These are phyloP conservation scores for Alternaria arbusti DNA, from an alignment of 2,329 filamentous ascomycete species.

Conservation along the genomic window DNA sequence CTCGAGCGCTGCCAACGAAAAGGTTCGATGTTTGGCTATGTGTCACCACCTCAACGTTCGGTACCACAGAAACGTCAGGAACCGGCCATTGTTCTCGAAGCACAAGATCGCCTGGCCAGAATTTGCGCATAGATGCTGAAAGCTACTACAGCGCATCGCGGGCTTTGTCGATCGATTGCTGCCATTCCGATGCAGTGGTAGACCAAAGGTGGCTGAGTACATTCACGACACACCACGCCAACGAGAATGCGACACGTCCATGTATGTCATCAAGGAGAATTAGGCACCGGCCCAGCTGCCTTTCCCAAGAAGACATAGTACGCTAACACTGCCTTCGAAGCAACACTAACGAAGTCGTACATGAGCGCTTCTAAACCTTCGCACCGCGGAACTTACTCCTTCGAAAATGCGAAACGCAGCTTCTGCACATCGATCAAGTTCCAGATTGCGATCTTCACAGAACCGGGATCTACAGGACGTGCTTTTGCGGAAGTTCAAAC, in stretches of 20 bases:
- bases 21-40: neutral
- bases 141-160: neutral
- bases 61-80: neutral
- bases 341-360: neutral
- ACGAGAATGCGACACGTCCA: neutral
- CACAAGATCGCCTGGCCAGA: neutral
- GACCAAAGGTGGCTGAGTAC: neutral
- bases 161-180: neutral
- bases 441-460: neutral
- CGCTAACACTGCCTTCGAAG: neutral
- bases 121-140: neutral
- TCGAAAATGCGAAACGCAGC: neutral
- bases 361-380: neutral
- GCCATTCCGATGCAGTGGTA: neutral
- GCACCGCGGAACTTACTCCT: neutral
- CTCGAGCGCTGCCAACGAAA: neutral
- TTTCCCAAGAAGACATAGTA: neutral
- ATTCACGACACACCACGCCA: neutral
- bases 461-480: neutral
- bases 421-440: neutral
- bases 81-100: neutral
- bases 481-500: neutral
- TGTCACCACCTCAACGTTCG: neutral
- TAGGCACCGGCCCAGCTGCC: neutral
- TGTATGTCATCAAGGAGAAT: neutral